A percentile compares a stretch with the other conserved stretches of the same genome.
Conservation (phyloP, 1,284 basidiomycete species). For the Exsudoporus floridanus region DNA sequence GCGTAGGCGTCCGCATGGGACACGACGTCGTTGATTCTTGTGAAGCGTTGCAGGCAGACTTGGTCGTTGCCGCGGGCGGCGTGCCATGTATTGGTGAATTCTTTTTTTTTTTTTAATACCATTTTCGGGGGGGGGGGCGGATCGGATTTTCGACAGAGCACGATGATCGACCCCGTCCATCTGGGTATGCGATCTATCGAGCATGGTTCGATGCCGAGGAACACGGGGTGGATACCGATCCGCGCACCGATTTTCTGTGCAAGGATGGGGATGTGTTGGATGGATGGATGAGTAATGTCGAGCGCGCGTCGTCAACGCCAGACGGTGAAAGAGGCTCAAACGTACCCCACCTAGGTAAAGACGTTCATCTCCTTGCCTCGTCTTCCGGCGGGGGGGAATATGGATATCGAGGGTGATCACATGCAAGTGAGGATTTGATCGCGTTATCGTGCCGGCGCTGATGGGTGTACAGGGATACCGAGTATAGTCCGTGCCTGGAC, state of each 20-base stretch:
- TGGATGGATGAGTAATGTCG: conserved; percentile 23
- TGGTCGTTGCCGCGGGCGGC: conserved; percentile 35
- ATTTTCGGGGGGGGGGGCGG: too few species aligned
- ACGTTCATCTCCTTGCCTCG: conserved; percentile 29
- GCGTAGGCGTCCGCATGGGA: conserved; percentile 28
- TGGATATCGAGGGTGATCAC: conserved; percentile 30
- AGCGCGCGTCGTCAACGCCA: neutral
- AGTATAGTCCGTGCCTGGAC: conserved; percentile 27
- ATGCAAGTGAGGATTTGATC: conserved; percentile 9
- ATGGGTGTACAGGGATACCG: conserved; percentile 20
- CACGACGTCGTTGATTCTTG: conserved; percentile 25
- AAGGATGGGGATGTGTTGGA: conserved; percentile 24
- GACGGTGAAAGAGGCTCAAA: neutral
- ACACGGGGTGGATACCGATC: conserved; percentile 27
- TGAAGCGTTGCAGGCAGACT: conserved; percentile 25
- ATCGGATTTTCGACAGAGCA: conserved; percentile 21
- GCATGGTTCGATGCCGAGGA: conserved; percentile 31
- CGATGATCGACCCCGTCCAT: conserved; percentile 31
- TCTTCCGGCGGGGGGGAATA: conserved; percentile 22
- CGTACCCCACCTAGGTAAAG: conserved; percentile 14
- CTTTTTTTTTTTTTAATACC: too few species aligned
- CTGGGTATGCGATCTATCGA: conserved; percentile 33
- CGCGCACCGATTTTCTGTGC: conserved; percentile 23
- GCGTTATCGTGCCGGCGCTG: neutral
- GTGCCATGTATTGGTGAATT: conserved; percentile 28